Conservation (phyloP, 495 filamentous ascomycete species). For the Emericellopsis terricola region DNA sequence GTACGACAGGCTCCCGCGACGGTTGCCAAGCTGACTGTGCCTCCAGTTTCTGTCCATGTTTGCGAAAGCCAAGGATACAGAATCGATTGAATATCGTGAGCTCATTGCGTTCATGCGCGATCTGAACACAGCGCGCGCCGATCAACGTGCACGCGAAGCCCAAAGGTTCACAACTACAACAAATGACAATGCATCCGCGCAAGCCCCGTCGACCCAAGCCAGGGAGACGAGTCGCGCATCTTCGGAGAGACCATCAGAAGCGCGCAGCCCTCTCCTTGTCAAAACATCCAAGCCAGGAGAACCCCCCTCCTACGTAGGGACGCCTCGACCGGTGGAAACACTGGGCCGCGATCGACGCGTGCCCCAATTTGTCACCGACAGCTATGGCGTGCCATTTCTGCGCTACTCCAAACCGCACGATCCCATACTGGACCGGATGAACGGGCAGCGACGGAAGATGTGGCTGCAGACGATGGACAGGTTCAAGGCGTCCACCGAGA, state of each 20-base stretch:
- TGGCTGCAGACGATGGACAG: conserved; percentile 19
- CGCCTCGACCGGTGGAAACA: conserved; percentile 20
- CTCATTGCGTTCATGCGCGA: conserved; percentile 8
- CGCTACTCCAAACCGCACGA: conserved; percentile 54
- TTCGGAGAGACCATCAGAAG: no score
- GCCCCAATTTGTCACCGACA: conserved; percentile 38
- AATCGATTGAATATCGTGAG: conserved; percentile 3
- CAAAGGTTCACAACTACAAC: conserved; percentile 5
- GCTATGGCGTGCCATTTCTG: conserved; percentile 39
- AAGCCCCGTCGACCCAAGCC: no score
- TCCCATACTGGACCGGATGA: conserved; percentile 28
- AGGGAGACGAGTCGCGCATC: no score
- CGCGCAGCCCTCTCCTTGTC: conserved; percentile 9
- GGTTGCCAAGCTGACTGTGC: background rate
- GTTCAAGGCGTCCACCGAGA: conserved; percentile 1
- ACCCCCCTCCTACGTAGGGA: conserved; percentile 20
- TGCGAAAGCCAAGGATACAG: conserved; percentile 1
- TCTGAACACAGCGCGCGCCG: conserved; percentile 4
- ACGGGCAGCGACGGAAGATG: conserved; percentile 27
- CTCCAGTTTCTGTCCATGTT: conserved; percentile 2
- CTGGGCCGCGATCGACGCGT: conserved; percentile 31
- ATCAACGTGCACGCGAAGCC: background rate
- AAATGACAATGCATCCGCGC: background rate
- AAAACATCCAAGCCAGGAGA: conserved; percentile 10
- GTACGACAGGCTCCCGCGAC: conserved; percentile 1